Base-by-base conservation (phyloP, 352 stramenopile genomes). In the Globisporangium megalacanthum region DNA sequence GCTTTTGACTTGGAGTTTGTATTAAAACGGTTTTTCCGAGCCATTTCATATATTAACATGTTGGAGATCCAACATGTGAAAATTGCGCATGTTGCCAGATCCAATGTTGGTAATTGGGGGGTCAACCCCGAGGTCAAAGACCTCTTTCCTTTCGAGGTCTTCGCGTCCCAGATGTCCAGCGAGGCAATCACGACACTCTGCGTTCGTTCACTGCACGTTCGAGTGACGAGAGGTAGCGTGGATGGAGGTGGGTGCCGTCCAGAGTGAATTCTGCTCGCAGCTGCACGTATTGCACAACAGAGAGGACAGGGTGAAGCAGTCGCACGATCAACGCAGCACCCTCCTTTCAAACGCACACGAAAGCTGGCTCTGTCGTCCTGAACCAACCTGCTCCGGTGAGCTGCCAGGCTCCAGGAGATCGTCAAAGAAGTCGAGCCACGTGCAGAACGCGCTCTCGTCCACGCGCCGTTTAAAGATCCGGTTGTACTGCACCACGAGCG, bases 341-440 rank as follows among this genome's bases (percentile, higher is more conserved):
- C 25, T 29, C 4, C 1, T 29, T 29, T 29, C 25, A 29, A 29
- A 29, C 25, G 25, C 25, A 29, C 25, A 29, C 25, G 25, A 29
- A 4, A 4, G 25, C 25, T 29, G 25, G 25, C 39, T 46, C 39
- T 46, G 17, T 19, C 39, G 11, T 29, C 25, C 25, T 29, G 25
- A 14, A 52, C 31, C 15, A 59, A 89, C 79, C 70, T 89, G 77
- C 22, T 63, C 60, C 10, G 69, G 75, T 2, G 50, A 65, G 35
- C 57, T 60, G 41, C 73, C 29, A 13, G 47, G 66, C 3, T 96
- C 45, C 4, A 97, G 64, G 6, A 97, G 64, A 11, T 83, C 68
- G 50, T 95, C 83, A 54, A 96, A 95, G 59, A 95, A 92, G 58
- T 97, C 83, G 25, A 97, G 69, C 89, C 91, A 97, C 63, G 58